These are phyloP conservation scores for Kluyveromyces sp. DNA, from an alignment of 1,139 yeast species.

Conservation along the genomic window DNA sequence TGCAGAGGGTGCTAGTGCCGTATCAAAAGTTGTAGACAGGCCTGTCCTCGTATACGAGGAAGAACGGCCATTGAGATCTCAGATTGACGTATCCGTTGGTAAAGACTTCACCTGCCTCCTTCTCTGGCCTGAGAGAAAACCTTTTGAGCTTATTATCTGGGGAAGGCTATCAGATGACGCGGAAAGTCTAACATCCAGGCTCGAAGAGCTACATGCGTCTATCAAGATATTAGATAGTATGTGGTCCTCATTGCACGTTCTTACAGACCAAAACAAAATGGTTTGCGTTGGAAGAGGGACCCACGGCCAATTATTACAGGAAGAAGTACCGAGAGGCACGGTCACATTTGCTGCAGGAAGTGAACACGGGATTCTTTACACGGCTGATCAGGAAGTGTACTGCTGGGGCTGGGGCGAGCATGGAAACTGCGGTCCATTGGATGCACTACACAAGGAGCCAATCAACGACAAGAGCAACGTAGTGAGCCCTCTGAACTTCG, in stretches of 20 bases:
- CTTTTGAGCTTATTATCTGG: conserved; percentile 30
- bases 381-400: conserved; percentile 34
- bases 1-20: conserved; percentile 20
- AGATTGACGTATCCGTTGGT: conserved; percentile 23
- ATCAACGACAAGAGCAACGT: conserved; percentile 23
- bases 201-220: not conserved
- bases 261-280: conserved; percentile 25
- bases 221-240: conserved; percentile 37
- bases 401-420: conserved; percentile 99
- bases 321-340: conserved; percentile 7
- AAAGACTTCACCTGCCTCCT: conserved; percentile 21
- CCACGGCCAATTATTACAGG: conserved; percentile 57
- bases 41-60: conserved; percentile 22
- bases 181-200: not conserved
- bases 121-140: conserved; percentile 32
- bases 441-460: not conserved
- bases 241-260: conserved; percentile 76
- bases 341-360: conserved; percentile 54
- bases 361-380: conserved; percentile 66
- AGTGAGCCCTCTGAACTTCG: conserved; percentile 19
- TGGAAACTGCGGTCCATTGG: conserved; percentile 72
- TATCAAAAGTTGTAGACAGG: conserved; percentile 18
- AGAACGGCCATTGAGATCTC: not conserved
- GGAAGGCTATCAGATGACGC: not conserved
- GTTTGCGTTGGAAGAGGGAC: conserved; percentile 65